A percentile compares a stretch with the other conserved stretches of the same genome.
These are phyloP conservation scores for Backusella tarrabulga DNA, from an alignment of 192 early-diverging fungal species.

Conservation along the genomic window DNA sequence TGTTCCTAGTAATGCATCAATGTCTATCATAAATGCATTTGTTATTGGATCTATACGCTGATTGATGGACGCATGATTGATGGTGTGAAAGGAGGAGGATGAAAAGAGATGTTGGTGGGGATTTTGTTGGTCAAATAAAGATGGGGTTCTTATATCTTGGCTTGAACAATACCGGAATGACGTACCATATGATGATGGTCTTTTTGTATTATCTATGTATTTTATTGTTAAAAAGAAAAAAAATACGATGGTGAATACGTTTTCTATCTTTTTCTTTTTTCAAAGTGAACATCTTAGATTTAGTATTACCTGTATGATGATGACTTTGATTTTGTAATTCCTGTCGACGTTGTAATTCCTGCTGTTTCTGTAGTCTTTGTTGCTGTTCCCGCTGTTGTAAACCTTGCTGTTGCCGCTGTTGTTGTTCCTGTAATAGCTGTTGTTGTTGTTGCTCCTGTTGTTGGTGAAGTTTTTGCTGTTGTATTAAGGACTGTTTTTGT, in stretches of 20 bases:
- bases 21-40: conserved; percentile 23
- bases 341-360: neutral
- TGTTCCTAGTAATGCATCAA: conserved; percentile 5
- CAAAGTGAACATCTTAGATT: neutral
- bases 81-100: conserved; percentile 21
- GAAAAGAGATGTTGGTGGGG: conserved; percentile 25
- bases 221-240: neutral
- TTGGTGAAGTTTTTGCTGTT: neutral
- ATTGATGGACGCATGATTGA: conserved; percentile 13
- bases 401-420: neutral
- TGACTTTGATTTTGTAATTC: neutral
- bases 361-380: neutral
- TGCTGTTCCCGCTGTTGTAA: too few relatives aligned
- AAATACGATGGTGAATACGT: neutral
- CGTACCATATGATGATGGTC: neutral
- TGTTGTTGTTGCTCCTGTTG: neutral
- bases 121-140: conserved; percentile 10
- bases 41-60: conserved; percentile 5
- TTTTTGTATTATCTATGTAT: neutral
- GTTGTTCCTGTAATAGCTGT: neutral
- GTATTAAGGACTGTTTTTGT: neutral
- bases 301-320: neutral
- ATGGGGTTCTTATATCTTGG: neutral
- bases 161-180: neutral
- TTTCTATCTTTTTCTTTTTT: neutral